A percentile compares a stretch with the other conserved stretches of the same genome.
phyloP scores from a whole-genome alignment of 2,329 filamentous ascomycete species.

The Myotisia sp. region DNA sequence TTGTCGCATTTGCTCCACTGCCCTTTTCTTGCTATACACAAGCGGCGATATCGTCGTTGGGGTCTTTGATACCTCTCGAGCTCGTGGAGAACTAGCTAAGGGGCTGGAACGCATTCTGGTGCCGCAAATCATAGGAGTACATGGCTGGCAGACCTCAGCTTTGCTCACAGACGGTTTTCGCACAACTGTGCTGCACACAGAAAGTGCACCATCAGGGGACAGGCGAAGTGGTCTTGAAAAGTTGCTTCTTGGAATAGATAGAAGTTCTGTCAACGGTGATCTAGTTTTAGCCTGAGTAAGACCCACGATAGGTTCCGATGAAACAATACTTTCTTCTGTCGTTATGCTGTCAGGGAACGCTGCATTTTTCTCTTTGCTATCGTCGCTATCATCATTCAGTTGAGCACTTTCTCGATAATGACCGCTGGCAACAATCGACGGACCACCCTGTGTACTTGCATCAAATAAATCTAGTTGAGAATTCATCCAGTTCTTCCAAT shows the following conservation, averaged over 20 bases:
- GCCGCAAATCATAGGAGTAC: slow-evolving; percentile 3
- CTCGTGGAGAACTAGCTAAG: slow-evolving; percentile 4
- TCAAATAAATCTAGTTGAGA: slow-evolving; percentile 15
- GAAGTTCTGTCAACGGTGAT: slow-evolving; percentile 8
- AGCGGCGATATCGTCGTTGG: slow-evolving; percentile 9
- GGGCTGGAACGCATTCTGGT: slow-evolving; percentile 2
- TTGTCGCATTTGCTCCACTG: background rate
- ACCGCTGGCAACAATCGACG: background rate
- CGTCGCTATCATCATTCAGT: slow-evolving; percentile 9
- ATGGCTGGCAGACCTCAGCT: slow-evolving; percentile 2
- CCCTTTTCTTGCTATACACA: slow-evolving; percentile 7
- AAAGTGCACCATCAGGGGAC: slow-evolving; percentile 10
- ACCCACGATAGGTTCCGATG: background rate
- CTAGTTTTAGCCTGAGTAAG: slow-evolving; percentile 1
- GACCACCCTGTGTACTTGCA: slow-evolving; percentile 1
- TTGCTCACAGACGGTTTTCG: slow-evolving; percentile 9
- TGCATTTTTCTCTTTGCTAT: background rate
- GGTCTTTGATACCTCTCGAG: slow-evolving; percentile 7
- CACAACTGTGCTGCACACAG: slow-evolving; percentile 8
- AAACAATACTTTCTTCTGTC: no score
- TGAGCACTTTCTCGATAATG: slow-evolving; percentile 21
- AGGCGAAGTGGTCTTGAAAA: slow-evolving; percentile 13
- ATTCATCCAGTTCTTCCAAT: slow-evolving; percentile 17
- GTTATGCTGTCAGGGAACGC: no score
- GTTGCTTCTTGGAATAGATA: slow-evolving; percentile 10